Evolutionary conservation across 73 alveolate genomes (phyloP).

Genomic region (Tetrahymena borealis): DNA sequence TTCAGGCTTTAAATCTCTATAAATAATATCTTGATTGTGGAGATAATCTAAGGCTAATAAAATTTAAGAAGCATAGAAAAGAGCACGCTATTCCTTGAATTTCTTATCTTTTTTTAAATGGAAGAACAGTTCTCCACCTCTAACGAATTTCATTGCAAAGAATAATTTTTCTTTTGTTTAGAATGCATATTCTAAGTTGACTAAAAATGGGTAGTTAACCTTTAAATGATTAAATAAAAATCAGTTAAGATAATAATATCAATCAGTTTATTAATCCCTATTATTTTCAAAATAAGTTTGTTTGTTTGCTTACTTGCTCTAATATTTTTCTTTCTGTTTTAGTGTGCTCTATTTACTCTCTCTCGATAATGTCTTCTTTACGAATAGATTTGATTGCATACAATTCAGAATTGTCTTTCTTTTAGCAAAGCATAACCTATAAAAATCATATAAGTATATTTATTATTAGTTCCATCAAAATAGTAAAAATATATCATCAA

Average conservation of each 20-base stretch:
- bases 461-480: too few relatives aligned
- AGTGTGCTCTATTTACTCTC: conserved; percentile 63
- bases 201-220: conserved; percentile 88
- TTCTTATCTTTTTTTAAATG: conserved; percentile 18
- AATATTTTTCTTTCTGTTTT: conserved; percentile 93
- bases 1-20: conserved; percentile 87
- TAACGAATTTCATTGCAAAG: conserved; percentile 71
- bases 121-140: conserved; percentile 37
- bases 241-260: not conserved
- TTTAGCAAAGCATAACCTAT: conserved; percentile 62
- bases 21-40: conserved; percentile 55
- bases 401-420: conserved; percentile 54
- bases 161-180: conserved; percentile 47
- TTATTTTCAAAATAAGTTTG: not conserved
- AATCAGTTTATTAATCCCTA: not conserved
- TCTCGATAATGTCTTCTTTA: conserved; percentile 74
- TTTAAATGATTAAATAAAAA: not conserved
- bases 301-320: conserved; percentile 26
- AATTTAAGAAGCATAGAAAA: conserved; percentile 34
- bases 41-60: conserved; percentile 58
- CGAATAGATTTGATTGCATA: conserved; percentile 90
- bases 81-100: conserved; percentile 25
- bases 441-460: too few relatives aligned
- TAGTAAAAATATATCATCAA: too few relatives aligned
- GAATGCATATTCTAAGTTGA: conserved; percentile 88